Base-by-base conservation (phyloP, 345 rosid genomes). In the Pugionium dolabratum region DNA sequence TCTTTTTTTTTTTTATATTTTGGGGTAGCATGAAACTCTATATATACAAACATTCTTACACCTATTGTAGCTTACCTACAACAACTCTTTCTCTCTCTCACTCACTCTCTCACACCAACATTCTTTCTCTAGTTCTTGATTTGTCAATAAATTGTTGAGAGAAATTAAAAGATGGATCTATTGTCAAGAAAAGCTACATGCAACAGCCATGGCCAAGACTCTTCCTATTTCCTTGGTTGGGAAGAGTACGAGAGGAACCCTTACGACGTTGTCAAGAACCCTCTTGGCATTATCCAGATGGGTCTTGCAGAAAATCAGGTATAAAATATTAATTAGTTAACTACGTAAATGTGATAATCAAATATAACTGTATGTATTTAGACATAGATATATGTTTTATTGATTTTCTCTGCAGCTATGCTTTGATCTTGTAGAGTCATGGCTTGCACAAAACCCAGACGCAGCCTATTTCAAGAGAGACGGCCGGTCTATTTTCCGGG, bases 221-320 rank as follows among this genome's bases (percentile, higher is more conserved):
- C 95, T 43, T 82, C 91, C 3, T 87, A 87, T 68, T 87, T 87
- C 11, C 62, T 70, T 51, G 74, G 74, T 44, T 70, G 74, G 74
- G 74, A 69, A 59, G 74, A 69, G 47, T 85, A 87, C 32, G 90
- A 87, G 78, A 87, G 83, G 59, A 83, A 87, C 63, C 95, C 89
- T 26, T 83, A 83, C 49, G 82, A 87, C 52, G 75, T 62, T 25
- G 66, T 64, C 53, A 80, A 78, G 66, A 87, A 87, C 57, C 91
- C 85, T 2, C 59, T 54, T 1, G 95, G 95, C 45, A 82, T 87
- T 62, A 85, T 87, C 52, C 90, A 85, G 65, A 85, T 87, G 90
- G 91, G 95, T 63, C 84, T 87, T 49, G 95, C 95, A 30, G 94
- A 87, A 66, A 87, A 87, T 76, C 90, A 82, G 81, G 90, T 81